Evolutionary conservation across 108 stramenopile genomes (phyloP), one percentile per base, ranked within the genome.

Genomic region (Skeletonema menzelii): DNA sequence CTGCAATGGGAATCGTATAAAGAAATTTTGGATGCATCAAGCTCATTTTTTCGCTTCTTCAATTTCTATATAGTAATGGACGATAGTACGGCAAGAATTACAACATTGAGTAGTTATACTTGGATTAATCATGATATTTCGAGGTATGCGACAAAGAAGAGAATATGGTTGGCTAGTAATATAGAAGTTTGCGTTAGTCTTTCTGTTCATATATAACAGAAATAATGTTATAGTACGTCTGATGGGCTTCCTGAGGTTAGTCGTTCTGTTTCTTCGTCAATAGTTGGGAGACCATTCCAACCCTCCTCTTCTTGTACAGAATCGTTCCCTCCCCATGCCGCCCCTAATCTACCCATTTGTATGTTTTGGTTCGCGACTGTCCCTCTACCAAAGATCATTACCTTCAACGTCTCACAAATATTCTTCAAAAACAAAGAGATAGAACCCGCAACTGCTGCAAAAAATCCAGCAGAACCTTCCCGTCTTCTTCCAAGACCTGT

Each of bases 1-100:
- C 74, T 65, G 94, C 88, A 24, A 85, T 89, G 80, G 90, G 90
- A 14, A 92, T 95, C 35, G 94, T 95, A 7, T 95, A 89, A 53
- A 8, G 20, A 10, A 66, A 24, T n/a, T 47, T 26, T 44, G 28
- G 65, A 53, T 22, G 22, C 49, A 6, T 47, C 46, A 53, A 53
- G 4, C 49, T n/a, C 22, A 5, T 15, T 61, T 62, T n/a, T 27
- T n/a, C 27, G 3, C 8, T 30, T 28, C 46, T 19, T 26, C 27
- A 13, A 14, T n/a, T n/a, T n/a, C n/a, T 24, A 68, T 63, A 62
- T 19, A 58, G 67, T 27, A 68, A 20, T 24, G 13, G 22, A 24
- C 22, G 22, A n/a, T 22, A 17, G 44, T 46, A n/a, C n/a, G n/a
- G n/a, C n/a, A n/a, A 15, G 19, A 20, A 47, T 47, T 15, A 47